These are phyloP conservation scores for Mitragyna speciosa DNA, from an alignment of 257 asterid genomes.

Conservation along the genomic window DNA sequence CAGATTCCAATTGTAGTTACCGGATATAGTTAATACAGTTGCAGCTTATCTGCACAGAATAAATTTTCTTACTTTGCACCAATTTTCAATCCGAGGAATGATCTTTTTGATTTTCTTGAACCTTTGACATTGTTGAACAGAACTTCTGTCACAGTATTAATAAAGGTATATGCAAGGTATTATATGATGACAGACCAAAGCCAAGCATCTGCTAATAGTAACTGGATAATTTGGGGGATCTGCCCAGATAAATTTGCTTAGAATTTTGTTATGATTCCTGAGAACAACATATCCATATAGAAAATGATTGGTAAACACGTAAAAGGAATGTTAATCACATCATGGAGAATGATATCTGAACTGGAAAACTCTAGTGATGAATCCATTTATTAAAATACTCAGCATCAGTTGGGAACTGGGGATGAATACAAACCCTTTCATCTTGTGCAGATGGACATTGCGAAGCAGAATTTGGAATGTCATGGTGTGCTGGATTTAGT, in stretches of 20 bases:
- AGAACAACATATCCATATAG: neutral
- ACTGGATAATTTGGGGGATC: neutral
- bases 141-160: too few species aligned
- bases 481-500: slow-evolving; percentile 98
- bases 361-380: neutral
- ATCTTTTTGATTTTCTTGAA: neutral
- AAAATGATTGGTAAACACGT: neutral
- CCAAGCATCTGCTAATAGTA: neutral
- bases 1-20: neutral
- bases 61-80: neutral
- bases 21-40: neutral
- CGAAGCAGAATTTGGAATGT: slow-evolving; percentile 98
- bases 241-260: neutral
- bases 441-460: slow-evolving; percentile 69
- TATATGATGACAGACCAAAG: neutral
- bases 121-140: neutral
- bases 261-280: neutral
- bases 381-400: neutral
- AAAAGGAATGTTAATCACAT: neutral
- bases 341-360: neutral
- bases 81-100: neutral
- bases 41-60: neutral
- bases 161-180: neutral
- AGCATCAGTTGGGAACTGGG: neutral
- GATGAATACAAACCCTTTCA: neutral